Conservation (phyloP, 2,329 filamentous ascomycete genomes). For the Cladorrhinum sp. region DNA sequence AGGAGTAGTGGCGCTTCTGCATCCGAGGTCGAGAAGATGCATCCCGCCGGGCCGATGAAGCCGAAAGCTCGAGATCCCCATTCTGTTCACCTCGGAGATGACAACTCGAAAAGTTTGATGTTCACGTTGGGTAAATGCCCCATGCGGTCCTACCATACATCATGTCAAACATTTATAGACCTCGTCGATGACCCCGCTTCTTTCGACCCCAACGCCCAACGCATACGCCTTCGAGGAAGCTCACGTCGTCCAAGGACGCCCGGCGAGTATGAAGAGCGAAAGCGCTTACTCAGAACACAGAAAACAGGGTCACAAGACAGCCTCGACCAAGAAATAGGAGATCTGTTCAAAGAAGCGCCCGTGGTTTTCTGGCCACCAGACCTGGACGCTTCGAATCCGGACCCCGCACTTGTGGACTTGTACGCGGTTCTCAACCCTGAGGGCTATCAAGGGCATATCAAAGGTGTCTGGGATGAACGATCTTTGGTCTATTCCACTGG, state of each 20-base stretch:
- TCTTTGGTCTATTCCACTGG: slow-evolving; percentile 45
- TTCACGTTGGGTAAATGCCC: slow-evolving; percentile 54
- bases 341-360: slow-evolving; percentile 26
- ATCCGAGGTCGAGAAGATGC: slow-evolving; percentile 1
- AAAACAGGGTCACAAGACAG: slow-evolving; percentile 3
- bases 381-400: slow-evolving; percentile 18
- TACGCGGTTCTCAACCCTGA: slow-evolving; percentile 41
- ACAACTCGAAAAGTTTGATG: slow-evolving; percentile 38
- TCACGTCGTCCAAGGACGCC: slow-evolving; percentile 37
- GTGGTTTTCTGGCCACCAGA: slow-evolving; percentile 37
- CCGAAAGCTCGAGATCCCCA: slow-evolving; percentile 36
- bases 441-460: slow-evolving; percentile 34
- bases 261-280: slow-evolving; percentile 14
- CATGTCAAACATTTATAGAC: slow-evolving; percentile 56
- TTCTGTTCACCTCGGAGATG: slow-evolving; percentile 48
- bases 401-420: slow-evolving; percentile 35
- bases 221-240: slow-evolving; percentile 46
- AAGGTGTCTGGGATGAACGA: slow-evolving; percentile 46
- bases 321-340: slow-evolving; percentile 24
- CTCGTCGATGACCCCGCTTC: slow-evolving; percentile 50
- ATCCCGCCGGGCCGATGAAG: slow-evolving; percentile 1
- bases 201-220: slow-evolving; percentile 37
- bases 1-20: neutral
- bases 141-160: slow-evolving; percentile 52
- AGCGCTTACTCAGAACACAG: neutral